Conservation (phyloP, 2,329 filamentous ascomycete species). For the Fusarium floridanum region DNA sequence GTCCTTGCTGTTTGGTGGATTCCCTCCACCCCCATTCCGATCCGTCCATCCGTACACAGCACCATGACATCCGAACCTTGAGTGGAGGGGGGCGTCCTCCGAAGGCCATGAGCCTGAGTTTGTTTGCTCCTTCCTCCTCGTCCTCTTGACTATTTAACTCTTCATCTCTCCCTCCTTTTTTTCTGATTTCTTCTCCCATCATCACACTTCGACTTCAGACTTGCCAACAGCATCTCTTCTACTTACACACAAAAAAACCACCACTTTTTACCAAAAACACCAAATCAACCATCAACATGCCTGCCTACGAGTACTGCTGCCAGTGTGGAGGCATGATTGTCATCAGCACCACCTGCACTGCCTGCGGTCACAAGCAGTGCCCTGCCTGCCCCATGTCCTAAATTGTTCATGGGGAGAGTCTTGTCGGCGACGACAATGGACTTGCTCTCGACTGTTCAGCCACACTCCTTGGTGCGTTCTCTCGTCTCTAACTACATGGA, state of each 20-base stretch:
- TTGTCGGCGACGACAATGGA: constrained; percentile 15
- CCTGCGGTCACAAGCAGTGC: constrained; percentile 66
- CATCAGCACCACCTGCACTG: constrained; percentile 67
- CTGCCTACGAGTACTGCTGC: constrained; percentile 67
- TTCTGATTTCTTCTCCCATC: neutral
- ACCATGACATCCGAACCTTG: constrained; percentile 26
- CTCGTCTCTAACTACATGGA: neutral
- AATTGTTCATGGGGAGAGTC: constrained; percentile 21
- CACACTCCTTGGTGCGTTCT: neutral
- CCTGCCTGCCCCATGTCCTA: constrained; percentile 57
- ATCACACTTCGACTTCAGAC: neutral
- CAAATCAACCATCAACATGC: constrained; percentile 51
- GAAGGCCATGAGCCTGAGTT: neutral
- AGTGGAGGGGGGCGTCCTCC: constrained; percentile 10
- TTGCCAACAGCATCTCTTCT: constrained; percentile 1
- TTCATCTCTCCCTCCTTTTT: constrained; percentile 23
- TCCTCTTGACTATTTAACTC: constrained; percentile 40
- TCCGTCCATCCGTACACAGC: constrained; percentile 11
- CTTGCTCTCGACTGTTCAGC: neutral
- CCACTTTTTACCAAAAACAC: constrained; percentile 13
- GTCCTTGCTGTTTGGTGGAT: constrained; percentile 9
- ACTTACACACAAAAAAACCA: constrained; percentile 2
- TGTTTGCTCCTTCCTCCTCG: constrained; percentile 1
- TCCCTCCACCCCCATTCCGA: constrained; percentile 7
- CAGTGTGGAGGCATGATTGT: constrained; percentile 68